Conservation (phyloP, 306 rosid genomes). For the Neltuma alba region DNA sequence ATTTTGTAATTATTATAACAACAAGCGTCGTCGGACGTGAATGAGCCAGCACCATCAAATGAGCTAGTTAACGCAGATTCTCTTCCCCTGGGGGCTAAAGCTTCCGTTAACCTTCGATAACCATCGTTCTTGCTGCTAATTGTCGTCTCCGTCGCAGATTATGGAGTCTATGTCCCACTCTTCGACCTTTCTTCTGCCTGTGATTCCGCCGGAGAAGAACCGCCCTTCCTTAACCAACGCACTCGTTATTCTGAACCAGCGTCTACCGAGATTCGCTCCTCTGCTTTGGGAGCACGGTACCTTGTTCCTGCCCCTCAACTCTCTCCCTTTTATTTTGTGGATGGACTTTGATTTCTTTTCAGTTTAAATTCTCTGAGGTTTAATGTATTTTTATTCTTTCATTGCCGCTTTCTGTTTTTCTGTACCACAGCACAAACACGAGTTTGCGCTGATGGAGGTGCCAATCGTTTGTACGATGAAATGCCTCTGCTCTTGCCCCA, state of each 20-base stretch:
- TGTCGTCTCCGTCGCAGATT: neutral
- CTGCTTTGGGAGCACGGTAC: slow-evolving; percentile 89
- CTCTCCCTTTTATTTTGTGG: neutral
- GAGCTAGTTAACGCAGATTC: neutral
- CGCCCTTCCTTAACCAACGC: slow-evolving; percentile 47
- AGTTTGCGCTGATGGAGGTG: slow-evolving; percentile 96
- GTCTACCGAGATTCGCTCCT: slow-evolving; percentile 79
- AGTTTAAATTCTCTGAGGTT: neutral
- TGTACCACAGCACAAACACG: slow-evolving; percentile 65
- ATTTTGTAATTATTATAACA: neutral
- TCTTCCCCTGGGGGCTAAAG: neutral
- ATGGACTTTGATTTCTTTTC: neutral
- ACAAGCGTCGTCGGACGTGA: neutral
- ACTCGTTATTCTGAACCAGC: slow-evolving; percentile 79
- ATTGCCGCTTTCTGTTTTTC: neutral
- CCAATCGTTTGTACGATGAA: slow-evolving; percentile 83
- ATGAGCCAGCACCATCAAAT: neutral
- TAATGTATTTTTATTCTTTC: neutral
- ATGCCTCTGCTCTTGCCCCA: slow-evolving; percentile 75
- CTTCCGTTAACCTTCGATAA: neutral
- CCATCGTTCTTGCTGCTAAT: neutral
- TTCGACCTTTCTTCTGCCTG: slow-evolving; percentile 69
- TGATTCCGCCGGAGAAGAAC: slow-evolving; percentile 29
- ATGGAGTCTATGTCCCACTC: slow-evolving; percentile 73
- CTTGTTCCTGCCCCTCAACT: neutral